Conservation (phyloP, 1,139 yeast species). For the Saccharomyces hybrid region DNA sequence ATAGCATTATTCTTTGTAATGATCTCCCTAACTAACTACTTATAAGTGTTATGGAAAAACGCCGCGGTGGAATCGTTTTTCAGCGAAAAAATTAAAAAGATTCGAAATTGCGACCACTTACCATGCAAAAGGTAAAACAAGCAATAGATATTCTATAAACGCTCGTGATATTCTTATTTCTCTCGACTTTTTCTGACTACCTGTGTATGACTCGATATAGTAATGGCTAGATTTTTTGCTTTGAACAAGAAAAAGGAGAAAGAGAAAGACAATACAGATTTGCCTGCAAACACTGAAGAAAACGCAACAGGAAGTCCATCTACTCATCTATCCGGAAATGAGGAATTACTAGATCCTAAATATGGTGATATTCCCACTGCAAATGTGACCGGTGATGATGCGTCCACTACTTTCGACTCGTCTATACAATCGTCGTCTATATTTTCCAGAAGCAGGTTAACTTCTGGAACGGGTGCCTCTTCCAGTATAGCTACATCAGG, state of each 20-base stretch:
- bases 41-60: not conserved
- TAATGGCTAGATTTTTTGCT: conserved; percentile 1
- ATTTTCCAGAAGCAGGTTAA: conserved; percentile 23
- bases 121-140: not conserved
- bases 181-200: not conserved
- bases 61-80: not conserved
- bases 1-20: not conserved
- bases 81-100: not conserved
- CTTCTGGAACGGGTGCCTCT: conserved; percentile 21
- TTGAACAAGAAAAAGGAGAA: conserved; percentile 2
- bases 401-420: conserved; percentile 14
- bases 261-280: not conserved
- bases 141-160: not conserved
- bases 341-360: not conserved
- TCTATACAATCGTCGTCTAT: conserved; percentile 23
- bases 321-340: not conserved
- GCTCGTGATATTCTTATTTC: not conserved
- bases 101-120: not conserved
- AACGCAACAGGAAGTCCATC: not conserved
- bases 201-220: not conserved
- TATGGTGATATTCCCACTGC: not conserved
- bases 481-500: conserved; percentile 10
- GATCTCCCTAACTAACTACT: not conserved
- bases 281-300: not conserved
- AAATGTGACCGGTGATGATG: conserved; percentile 9